phyloP scores from a whole-genome alignment of 495 filamentous ascomycete genomes.

The Neurospora sp. region DNA sequence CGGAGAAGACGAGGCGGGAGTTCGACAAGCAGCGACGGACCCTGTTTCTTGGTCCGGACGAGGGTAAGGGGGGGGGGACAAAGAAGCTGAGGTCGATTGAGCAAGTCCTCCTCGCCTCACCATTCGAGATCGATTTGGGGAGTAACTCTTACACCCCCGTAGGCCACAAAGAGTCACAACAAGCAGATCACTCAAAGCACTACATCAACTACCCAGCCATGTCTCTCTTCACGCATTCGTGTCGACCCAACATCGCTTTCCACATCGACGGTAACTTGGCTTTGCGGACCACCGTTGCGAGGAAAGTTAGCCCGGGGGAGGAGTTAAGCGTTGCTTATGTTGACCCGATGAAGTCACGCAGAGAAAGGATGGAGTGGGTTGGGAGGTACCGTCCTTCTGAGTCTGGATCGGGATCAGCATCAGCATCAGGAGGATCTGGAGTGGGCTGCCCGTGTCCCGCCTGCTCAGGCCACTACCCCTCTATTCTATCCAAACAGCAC shows the following conservation, averaged over 20 bases:
- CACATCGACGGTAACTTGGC: conserved; percentile 18
- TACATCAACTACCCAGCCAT: conserved; percentile 23
- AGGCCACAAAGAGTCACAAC: too few relatives aligned
- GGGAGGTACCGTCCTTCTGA: conserved; percentile 1
- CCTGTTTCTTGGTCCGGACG: too few relatives aligned
- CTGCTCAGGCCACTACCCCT: conserved; percentile 2
- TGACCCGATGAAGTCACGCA: conserved; percentile 14
- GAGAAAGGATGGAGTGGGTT: conserved; percentile 16
- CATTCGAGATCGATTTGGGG: conserved; percentile 23
- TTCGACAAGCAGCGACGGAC: too few relatives aligned
- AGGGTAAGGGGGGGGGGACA: too few relatives aligned
- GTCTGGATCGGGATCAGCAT: too few relatives aligned
- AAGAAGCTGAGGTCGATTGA: conserved; percentile 1
- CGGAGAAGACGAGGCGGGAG: too few relatives aligned
- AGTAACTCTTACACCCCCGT: not conserved
- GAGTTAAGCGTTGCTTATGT: conserved; percentile 24
- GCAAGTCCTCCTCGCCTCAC: conserved; percentile 17
- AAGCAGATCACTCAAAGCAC: conserved; percentile 12
- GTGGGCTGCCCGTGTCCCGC: conserved; percentile 16
- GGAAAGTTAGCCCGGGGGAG: conserved; percentile 19
- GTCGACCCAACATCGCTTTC: conserved; percentile 26
- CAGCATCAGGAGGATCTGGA: too few relatives aligned
- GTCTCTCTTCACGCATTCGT: conserved; percentile 20
- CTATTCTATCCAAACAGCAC: accelerated
- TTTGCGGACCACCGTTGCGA: conserved; percentile 17